Base-by-base conservation (phyloP, 2,329 filamentous ascomycete species). In the Grosmannia serpens region DNA sequence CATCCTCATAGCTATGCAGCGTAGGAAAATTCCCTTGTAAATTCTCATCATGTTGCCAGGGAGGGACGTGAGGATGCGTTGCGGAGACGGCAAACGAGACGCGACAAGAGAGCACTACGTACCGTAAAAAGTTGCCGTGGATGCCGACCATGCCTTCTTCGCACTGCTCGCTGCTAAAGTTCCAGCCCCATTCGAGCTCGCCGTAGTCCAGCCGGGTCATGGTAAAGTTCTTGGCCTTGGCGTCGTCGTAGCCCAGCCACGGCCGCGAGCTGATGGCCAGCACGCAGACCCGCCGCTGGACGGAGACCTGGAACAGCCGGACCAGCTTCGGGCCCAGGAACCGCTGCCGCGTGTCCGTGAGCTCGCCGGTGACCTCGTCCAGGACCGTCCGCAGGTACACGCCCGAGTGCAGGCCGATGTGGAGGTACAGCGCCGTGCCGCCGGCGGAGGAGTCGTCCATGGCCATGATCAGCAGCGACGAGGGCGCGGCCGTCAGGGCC, bases 161-260 rank as follows among this genome's bases (percentile, higher is more conserved):
- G 67, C 91, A 96, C 70, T 96, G 89, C 69, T 96, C 90, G 68
- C 91, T 96, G 70, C 89, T 92, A 69, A 99, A 97, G 66, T 94
- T 96, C 87, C 91, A 96, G 4, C 89, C 91, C 78, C 90, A 96
- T 70, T 96, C 91, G 31, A 99, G 81, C 47, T 87, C 85, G 57
- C 87, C 85, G 67, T 95, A 96, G 70, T 89, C 89, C 33, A 99
- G 75, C 0, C 95, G 94, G 1, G 92, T 96, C 64, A 97, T 85
- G 73, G 95, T 89, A 67, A 96, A 96, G 44, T 86, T 86, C 67
- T 89, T 89, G 2, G 88, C 91, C 60, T 91, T 86, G 2, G 88
- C 85, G 66, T 97, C 90, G 0, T 91, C 87, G 69, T 97, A 97
- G 50, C 91, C 92, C 4, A 99, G 79, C 91, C 92, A 99, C n/a